These are phyloP conservation scores for Bullera alba DNA, from an alignment of 768 basidiomycete species.

Conservation along the genomic window DNA sequence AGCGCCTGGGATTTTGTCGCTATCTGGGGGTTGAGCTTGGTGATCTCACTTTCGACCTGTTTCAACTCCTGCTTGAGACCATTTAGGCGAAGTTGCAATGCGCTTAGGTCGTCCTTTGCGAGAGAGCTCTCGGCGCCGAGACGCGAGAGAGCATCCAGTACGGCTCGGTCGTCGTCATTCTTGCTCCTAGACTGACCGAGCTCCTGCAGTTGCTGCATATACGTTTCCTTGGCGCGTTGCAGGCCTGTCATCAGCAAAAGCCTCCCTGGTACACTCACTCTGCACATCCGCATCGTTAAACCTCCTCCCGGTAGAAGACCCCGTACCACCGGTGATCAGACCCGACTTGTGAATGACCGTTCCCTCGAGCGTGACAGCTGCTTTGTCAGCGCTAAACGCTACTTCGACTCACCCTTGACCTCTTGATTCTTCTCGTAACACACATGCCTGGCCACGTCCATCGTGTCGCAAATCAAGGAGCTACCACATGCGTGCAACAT, in stretches of 20 bases:
- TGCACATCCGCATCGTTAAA: conserved; percentile 94
- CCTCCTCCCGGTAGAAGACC: conserved; percentile 70
- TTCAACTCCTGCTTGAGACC: conserved; percentile 80
- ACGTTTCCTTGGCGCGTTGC: conserved; percentile 30
- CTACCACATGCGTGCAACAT: conserved; percentile 96
- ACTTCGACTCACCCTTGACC: conserved; percentile 68
- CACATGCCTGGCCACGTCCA: conserved; percentile 83
- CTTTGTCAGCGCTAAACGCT: neutral
- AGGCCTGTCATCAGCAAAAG: neutral
- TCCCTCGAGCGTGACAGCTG: conserved; percentile 93
- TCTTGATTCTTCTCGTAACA: conserved; percentile 93
- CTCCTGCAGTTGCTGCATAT: conserved; percentile 70
- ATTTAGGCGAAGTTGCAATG: conserved; percentile 64
- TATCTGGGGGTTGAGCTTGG: conserved; percentile 28
- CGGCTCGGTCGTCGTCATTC: conserved; percentile 71
- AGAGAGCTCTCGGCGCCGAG: conserved; percentile 70
- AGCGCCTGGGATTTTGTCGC: conserved; percentile 52
- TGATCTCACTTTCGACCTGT: conserved; percentile 51
- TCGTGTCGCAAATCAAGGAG: conserved; percentile 87
- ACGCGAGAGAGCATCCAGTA: conserved; percentile 67
- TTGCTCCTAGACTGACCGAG: conserved; percentile 75
- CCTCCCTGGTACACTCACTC: conserved; percentile 51
- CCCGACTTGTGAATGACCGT: conserved; percentile 97
- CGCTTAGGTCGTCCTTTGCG: conserved; percentile 65
- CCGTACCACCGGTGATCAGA: conserved; percentile 88